These are phyloP conservation scores for Rhizophora apiculata DNA, from an alignment of 345 rosid species.

Conservation along the genomic window DNA sequence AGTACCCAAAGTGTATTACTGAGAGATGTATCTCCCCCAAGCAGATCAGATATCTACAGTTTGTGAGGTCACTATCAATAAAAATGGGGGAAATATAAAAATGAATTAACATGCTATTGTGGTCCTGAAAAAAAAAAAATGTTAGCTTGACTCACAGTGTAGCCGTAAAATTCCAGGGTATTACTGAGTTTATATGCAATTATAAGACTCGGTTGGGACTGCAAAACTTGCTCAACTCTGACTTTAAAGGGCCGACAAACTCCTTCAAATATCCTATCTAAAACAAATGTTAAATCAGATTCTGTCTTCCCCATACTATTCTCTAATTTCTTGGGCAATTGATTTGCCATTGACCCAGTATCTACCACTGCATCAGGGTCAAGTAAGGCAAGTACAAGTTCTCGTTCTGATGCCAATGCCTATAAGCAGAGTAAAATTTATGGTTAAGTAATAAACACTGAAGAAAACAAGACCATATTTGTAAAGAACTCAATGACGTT, in stretches of 20 bases:
- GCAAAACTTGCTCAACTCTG: slow-evolving; percentile 96
- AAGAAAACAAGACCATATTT: background rate
- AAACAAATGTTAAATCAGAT: slow-evolving; percentile 74
- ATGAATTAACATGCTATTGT: background rate
- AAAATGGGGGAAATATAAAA: slow-evolving; percentile 8
- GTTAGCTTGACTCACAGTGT: slow-evolving; percentile 63
- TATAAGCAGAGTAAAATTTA: slow-evolving; percentile 29
- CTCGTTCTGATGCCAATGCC: slow-evolving; percentile 99
- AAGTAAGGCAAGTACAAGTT: slow-evolving; percentile 76
- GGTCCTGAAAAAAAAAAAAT: background rate
- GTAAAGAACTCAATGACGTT: slow-evolving; percentile 3
- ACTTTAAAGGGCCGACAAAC: slow-evolving; percentile 99
- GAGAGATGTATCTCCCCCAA: slow-evolving; percentile 83
- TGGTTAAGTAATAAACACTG: slow-evolving; percentile 8
- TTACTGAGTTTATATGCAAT: slow-evolving; percentile 81
- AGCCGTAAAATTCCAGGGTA: slow-evolving; percentile 89
- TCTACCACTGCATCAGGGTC: slow-evolving; percentile 72
- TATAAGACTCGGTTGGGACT: slow-evolving; percentile 95
- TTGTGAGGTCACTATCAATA: slow-evolving; percentile 5
- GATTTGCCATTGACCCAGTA: slow-evolving; percentile 50
- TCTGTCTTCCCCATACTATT: slow-evolving; percentile 66
- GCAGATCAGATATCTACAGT: slow-evolving; percentile 80
- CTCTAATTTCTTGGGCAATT: slow-evolving; percentile 42
- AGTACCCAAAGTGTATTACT: slow-evolving; percentile 80
- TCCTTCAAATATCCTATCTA: slow-evolving; percentile 99